A percentile compares a stretch with the other conserved stretches of the same genome.
phyloP scores from a whole-genome alignment of 1,139 yeast species.

The Suhomyces atakaporum region DNA sequence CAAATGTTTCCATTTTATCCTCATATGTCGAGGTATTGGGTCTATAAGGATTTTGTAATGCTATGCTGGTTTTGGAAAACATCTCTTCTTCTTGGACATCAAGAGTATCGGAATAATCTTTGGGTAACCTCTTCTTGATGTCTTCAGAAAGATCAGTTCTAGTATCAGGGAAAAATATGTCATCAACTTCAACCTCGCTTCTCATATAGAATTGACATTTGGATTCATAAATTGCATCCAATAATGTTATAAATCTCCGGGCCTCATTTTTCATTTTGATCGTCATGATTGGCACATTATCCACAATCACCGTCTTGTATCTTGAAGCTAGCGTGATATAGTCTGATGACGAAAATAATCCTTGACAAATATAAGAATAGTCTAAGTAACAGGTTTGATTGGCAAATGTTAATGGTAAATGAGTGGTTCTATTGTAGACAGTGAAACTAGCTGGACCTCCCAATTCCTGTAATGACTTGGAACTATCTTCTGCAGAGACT shows the following conservation, averaged over 20 bases:
- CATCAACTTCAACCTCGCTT: constrained; percentile 50
- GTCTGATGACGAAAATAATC: constrained; percentile 65
- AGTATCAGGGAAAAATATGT: constrained; percentile 60
- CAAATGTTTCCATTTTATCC: constrained; percentile 39
- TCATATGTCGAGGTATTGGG: constrained; percentile 70
- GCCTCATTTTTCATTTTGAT: constrained; percentile 67
- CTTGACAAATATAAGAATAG: constrained; percentile 58
- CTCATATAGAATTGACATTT: constrained; percentile 59
- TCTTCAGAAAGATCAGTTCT: constrained; percentile 18
- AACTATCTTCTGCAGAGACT: constrained; percentile 1
- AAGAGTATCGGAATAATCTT: constrained; percentile 23
- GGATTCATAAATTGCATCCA: constrained; percentile 71
- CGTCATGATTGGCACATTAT: constrained; percentile 62
- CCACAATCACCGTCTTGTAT: constrained; percentile 57
- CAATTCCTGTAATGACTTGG: constrained; percentile 21
- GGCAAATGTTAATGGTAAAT: constrained; percentile 45
- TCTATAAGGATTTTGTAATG: constrained; percentile 62
- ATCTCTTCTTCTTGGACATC: constrained; percentile 67
- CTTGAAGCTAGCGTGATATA: constrained; percentile 67
- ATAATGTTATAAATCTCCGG: constrained; percentile 60
- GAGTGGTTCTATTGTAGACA: constrained; percentile 58
- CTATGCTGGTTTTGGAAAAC: constrained; percentile 65
- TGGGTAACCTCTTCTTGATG: constrained; percentile 8
- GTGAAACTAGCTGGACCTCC: constrained; percentile 34
- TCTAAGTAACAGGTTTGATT: constrained; percentile 48